Conservation (phyloP, 306 rosid species). For the Trichosanthes truncata region DNA sequence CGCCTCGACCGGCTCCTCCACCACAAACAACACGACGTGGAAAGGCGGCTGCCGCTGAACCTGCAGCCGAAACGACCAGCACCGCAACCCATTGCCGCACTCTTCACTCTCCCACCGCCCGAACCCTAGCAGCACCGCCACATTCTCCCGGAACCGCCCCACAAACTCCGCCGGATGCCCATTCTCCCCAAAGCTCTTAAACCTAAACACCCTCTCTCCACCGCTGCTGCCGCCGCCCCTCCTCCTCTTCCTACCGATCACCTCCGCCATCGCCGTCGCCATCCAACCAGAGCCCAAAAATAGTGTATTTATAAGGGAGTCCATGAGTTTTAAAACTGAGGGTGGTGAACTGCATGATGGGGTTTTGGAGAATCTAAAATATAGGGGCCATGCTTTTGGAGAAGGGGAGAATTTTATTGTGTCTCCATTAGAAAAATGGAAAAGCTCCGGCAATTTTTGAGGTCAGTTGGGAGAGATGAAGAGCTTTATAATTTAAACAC, state of each 20-base stretch:
- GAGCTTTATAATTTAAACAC: conserved; percentile 27
- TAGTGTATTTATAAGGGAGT: not conserved
- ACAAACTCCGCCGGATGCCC: conserved; percentile 54
- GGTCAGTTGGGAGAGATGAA: conserved; percentile 24
- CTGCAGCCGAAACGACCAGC: conserved; percentile 85
- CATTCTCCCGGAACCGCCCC: conserved; percentile 60
- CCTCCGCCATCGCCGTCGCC: not conserved
- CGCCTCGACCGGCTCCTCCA: conserved; percentile 53
- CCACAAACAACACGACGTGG: conserved; percentile 47
- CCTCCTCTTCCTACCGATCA: conserved; percentile 50
- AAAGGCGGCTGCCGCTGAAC: conserved; percentile 65
- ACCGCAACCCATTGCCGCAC: conserved; percentile 25
- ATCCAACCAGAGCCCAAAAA: not conserved
- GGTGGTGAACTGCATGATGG: conserved; percentile 28
- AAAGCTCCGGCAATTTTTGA: conserved; percentile 43
- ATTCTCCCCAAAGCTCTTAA: conserved; percentile 64
- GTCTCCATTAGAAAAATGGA: conserved; percentile 13
- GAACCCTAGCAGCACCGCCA: conserved; percentile 50
- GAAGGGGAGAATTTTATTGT: not conserved
- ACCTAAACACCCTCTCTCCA: conserved; percentile 69
- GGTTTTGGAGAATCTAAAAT: conserved; percentile 46
- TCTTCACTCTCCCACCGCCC: conserved; percentile 49
- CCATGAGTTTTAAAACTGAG: not conserved
- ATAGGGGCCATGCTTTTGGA: conserved; percentile 41
- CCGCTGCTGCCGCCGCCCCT: conserved; percentile 64